Conservation (phyloP, 2,329 filamentous ascomycete species). For the Pseudodiploospora longispora region DNA sequence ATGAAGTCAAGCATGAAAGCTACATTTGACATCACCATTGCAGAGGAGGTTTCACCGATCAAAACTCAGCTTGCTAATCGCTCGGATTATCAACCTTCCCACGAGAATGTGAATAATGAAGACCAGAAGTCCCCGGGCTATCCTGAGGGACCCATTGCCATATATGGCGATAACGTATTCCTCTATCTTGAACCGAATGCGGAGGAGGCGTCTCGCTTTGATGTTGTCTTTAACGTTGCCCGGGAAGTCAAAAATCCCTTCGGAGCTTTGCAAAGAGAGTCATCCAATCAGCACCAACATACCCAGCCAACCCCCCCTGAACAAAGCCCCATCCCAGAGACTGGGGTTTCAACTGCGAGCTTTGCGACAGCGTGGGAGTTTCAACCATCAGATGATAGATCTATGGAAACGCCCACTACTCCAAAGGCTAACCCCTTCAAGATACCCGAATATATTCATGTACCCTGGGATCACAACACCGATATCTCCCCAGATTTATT, state of each 20-base stretch:
- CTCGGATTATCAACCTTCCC: conserved; percentile 47
- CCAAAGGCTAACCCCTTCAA: conserved; percentile 44
- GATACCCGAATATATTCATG: conserved; percentile 75
- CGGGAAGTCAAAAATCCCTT: conserved; percentile 77
- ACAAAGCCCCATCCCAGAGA: conserved; percentile 42
- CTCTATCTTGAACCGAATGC: conserved; percentile 74
- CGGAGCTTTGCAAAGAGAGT: conserved; percentile 24
- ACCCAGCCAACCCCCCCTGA: conserved; percentile 22
- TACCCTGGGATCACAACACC: conserved; percentile 83
- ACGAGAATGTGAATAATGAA: conserved; percentile 63
- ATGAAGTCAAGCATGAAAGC: conserved; percentile 33
- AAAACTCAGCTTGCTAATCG: conserved; percentile 54
- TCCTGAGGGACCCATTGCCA: conserved; percentile 72
- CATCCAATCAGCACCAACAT: conserved; percentile 13
- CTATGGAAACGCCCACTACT: conserved; percentile 41
- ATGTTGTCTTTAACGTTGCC: conserved; percentile 78
- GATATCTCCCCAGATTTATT: conserved; percentile 74
- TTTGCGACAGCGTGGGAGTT: conserved; percentile 56
- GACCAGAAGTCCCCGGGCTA: conserved; percentile 77
- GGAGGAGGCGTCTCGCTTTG: conserved; percentile 68
- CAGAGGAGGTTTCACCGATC: conserved; percentile 51
- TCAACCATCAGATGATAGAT: conserved; percentile 28
- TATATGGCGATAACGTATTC: conserved; percentile 70
- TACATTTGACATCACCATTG: conserved; percentile 35
- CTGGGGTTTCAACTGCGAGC: conserved; percentile 48